Evolutionary conservation across 1,139 yeast genomes (phyloP), one percentile per base, ranked within the genome.

Genomic region (Candida gigantensis): DNA sequence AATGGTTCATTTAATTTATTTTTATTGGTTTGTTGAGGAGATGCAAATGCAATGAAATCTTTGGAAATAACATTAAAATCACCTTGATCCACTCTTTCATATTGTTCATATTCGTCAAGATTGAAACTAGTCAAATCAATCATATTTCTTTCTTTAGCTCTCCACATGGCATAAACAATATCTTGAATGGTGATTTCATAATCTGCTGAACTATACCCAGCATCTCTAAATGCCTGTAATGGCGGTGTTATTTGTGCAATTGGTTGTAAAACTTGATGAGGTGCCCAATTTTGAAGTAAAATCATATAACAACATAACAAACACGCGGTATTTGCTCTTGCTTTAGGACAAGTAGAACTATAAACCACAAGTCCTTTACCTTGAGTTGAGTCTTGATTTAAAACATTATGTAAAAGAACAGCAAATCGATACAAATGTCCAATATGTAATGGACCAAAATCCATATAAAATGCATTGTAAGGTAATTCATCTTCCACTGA

Each of bases 41-140:
- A 88, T 11, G 98, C 98, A 74, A 92, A 92, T 23, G 98, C 98
- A 50, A 92, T 84, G 53, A 92, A 92, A 58, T 92, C 95, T 44
- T 94, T 94, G 5, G 96, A 85, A 36, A 92, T 72, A 28, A 85
- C 84, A 58, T 92, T 92, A 56, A 92, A 87, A 61, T 92, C 98
- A 43, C 98, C 98, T 59, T 90, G 94, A 57, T 92, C 98, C 3
- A 92, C 98, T 43, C 95, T 71, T 60, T 92, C 98, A 55, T 87
- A 90, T 53, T 81, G 85, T 61, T 92, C 98, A 58, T 92, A 85
- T 53, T 88, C 96, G 57, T 92, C 97, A 45, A 92, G 70, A 57
- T 90, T 86, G 64, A 92, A 90, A n/a, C 77, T 70, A 38, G 94
- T 85, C 55, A 92, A 71, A 54, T 92, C 97, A 35, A 92, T 70